phyloP scores from a whole-genome alignment of 306 rosid species.

The Gynostemma pentaphyllum region DNA sequence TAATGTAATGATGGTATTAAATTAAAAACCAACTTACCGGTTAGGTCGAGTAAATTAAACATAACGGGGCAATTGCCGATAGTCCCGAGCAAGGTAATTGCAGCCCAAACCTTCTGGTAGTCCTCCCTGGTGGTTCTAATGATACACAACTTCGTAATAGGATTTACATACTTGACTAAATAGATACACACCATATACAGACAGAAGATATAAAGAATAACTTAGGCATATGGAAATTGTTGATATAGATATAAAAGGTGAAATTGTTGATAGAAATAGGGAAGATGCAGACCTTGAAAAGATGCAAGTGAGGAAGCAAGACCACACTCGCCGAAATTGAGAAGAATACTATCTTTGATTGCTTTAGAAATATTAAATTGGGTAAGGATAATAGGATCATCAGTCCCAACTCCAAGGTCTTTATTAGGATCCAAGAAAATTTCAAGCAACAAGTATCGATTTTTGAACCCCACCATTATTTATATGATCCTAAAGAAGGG shows the following conservation, averaged over 20 bases:
- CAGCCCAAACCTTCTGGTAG: constrained; percentile 60
- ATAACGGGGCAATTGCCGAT: constrained; percentile 53
- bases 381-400: constrained; percentile 55
- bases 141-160: constrained; percentile 63
- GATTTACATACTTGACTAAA: constrained; percentile 70
- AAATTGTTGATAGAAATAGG: background rate
- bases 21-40: constrained; percentile 29
- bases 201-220: background rate
- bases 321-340: constrained; percentile 85
- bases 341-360: constrained; percentile 54
- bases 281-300: constrained; percentile 31
- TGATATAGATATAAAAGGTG: background rate
- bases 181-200: too few relatives aligned
- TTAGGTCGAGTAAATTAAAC: constrained; percentile 52
- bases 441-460: constrained; percentile 69
- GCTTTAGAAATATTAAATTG: constrained; percentile 51
- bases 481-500: too few relatives aligned
- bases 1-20: background rate
- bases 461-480: constrained; percentile 68
- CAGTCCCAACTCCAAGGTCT: constrained; percentile 18
- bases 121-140: constrained; percentile 65
- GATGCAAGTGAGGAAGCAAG: constrained; percentile 67
- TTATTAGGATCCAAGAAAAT: constrained; percentile 66
- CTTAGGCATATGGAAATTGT: too few relatives aligned
- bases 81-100: constrained; percentile 59